Evolutionary conservation across 345 rosid species (phyloP), one percentile per base, ranked within the genome.

Genomic region (Abelmoschus esculentus): DNA sequence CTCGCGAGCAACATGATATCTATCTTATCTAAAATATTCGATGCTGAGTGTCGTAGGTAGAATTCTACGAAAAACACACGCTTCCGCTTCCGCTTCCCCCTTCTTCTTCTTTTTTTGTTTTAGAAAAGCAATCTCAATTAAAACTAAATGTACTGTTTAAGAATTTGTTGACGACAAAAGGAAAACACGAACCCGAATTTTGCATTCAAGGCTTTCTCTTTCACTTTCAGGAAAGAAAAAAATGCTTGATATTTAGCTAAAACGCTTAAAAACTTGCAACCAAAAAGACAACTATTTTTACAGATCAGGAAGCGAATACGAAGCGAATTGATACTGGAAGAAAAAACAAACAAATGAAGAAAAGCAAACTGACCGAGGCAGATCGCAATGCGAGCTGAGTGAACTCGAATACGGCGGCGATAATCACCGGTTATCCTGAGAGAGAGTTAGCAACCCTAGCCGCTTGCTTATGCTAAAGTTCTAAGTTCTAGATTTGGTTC

Each of bases 101-200:
- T 29, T 28, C 31, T 28, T n/a, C 5, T 18, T 9, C 3, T n/a
- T 70, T 4, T 5, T 14, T 70, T 4, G 5, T 70, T 4, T 18
- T 4, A 44, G 7, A 32, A 63, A 61, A 22, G 13, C 7, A 7
- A 13, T 7, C 8, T 12, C 10, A 19, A 22, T 53, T 26, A 22
- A 17, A 28, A 49, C 32, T 70, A 44, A 50, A 46, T 40, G 7
- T 14, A 46, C 13, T 9, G 22, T 50, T 34, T 56, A 18, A 54
- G 54, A 13, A 11, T 49, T 28, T 46, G 8, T 17, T 4, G 31
- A 31, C 31, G 26, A 42, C 46, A 42, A 42, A 3, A 42, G 46
- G 46, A 77, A 79, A 73, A 76, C 77, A 78, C 69, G 77, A 77
- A 79, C 81, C 84, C 83, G 44, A 66, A 61, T 7, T 72, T 64